Conservation (phyloP, 345 rosid genomes). For the Populus deltoides region DNA sequence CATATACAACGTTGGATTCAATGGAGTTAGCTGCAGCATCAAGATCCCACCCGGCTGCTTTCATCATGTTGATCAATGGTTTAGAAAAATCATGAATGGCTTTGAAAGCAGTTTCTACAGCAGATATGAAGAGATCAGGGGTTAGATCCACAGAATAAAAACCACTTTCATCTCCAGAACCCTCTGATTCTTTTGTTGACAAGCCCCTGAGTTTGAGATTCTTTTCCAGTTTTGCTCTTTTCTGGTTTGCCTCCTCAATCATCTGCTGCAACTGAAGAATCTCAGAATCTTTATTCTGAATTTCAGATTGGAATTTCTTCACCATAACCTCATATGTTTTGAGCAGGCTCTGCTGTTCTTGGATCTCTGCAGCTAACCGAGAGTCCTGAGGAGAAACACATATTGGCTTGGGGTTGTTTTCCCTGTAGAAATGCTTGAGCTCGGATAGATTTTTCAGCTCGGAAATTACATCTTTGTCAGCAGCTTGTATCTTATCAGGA, state of each 20-base stretch:
- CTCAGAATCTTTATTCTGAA: conserved; percentile 86
- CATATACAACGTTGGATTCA: conserved; percentile 65
- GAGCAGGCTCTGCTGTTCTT: conserved; percentile 76
- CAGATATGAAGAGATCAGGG: conserved; percentile 55
- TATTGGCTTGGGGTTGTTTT: conserved; percentile 66
- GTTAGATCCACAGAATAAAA: conserved; percentile 51
- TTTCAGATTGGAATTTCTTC: conserved; percentile 82
- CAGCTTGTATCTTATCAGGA: conserved; percentile 80
- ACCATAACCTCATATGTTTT: conserved; percentile 92
- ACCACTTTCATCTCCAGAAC: conserved; percentile 45
- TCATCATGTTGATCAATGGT: conserved; percentile 84
- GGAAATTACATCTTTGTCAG: conserved; percentile 75
- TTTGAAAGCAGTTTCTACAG: conserved; percentile 62
- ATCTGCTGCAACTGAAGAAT: conserved; percentile 62
- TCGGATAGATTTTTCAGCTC: conserved; percentile 79
- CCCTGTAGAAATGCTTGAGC: conserved; percentile 71
- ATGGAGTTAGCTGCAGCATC: conserved; percentile 81
- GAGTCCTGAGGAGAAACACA: conserved; percentile 78
- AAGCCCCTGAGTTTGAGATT: conserved; percentile 77
- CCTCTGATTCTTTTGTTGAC: conserved; percentile 59
- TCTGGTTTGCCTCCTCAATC: conserved; percentile 78
- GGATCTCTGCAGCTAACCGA: conserved; percentile 87
- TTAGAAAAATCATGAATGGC: conserved; percentile 85
- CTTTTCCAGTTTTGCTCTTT: conserved; percentile 66
- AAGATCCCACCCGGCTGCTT: conserved; percentile 92